phyloP scores from a whole-genome alignment of 2,329 filamentous ascomycete species.

The Bipolaris oryzae region DNA sequence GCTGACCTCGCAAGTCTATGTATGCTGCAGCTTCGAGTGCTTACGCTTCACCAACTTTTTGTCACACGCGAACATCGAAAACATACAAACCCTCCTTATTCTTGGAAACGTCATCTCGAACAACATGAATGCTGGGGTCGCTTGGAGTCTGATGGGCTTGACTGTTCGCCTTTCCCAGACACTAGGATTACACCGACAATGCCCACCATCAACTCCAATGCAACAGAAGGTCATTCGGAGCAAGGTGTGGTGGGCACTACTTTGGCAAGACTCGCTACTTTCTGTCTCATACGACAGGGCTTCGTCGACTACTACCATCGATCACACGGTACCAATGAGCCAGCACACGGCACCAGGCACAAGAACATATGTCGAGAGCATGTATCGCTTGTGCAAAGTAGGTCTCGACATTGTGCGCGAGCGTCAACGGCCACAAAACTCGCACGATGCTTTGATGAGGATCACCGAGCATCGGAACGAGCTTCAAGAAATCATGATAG shows the following conservation, averaged over 20 bases:
- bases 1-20: conserved; percentile 68
- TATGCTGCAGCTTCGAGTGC: conserved; percentile 70
- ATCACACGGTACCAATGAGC: conserved; percentile 50
- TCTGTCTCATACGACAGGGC: conserved; percentile 68
- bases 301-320: conserved; percentile 62
- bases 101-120: conserved; percentile 67
- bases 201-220: conserved; percentile 58
- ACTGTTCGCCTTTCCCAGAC: conserved; percentile 66
- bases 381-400: conserved; percentile 62
- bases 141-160: conserved; percentile 65
- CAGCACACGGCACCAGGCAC: conserved; percentile 55
- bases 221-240: conserved; percentile 51
- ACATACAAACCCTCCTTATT: conserved; percentile 66
- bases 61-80: conserved; percentile 65
- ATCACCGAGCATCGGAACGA: conserved; percentile 64
- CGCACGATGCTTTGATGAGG: conserved; percentile 59
- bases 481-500: conserved; percentile 63
- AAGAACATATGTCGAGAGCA: conserved; percentile 63
- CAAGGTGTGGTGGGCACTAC: conserved; percentile 63
- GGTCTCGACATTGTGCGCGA: conserved; percentile 66
- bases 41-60: conserved; percentile 68
- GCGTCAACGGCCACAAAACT: conserved; percentile 60
- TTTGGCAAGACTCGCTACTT: conserved; percentile 69
- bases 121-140: conserved; percentile 69
- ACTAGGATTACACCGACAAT: conserved; percentile 64